phyloP scores from a whole-genome alignment of 306 rosid genomes.

The Morella rubra region DNA sequence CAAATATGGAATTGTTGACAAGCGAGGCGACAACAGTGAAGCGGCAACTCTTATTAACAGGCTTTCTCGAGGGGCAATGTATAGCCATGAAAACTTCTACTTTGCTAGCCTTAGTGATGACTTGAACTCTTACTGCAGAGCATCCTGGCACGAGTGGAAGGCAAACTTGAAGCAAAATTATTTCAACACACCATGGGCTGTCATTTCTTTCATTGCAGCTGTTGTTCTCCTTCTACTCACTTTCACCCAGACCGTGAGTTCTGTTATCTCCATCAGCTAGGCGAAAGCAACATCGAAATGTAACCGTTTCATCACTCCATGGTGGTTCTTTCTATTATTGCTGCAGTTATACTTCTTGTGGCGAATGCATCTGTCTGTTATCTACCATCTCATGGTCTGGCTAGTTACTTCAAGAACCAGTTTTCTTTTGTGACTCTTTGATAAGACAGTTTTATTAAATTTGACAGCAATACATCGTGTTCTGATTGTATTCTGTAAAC shows the following conservation, averaged over 20 bases:
- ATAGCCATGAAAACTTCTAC: not conserved
- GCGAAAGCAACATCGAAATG: too few relatives aligned
- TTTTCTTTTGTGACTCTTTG: too few relatives aligned
- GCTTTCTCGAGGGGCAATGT: not conserved
- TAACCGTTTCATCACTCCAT: too few relatives aligned
- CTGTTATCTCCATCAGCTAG: slow-evolving; percentile 1
- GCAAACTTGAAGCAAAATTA: slow-evolving; percentile 27
- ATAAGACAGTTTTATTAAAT: too few relatives aligned
- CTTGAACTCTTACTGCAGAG: not conserved
- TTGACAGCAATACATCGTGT: too few relatives aligned
- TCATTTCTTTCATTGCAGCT: slow-evolving; percentile 25
- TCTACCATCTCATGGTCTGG: too few relatives aligned
- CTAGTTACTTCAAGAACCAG: too few relatives aligned
- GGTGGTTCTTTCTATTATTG: too few relatives aligned
- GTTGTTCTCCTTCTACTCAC: slow-evolving; percentile 18
- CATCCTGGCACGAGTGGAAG: slow-evolving; percentile 12
- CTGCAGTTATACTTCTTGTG: too few relatives aligned
- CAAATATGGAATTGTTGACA: slow-evolving; percentile 28
- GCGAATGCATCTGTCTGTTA: too few relatives aligned
- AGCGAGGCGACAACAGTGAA: not conserved
- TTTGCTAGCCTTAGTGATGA: slow-evolving; percentile 15
- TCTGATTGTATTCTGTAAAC: too few relatives aligned
- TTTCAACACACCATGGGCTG: slow-evolving; percentile 36
- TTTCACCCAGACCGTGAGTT: slow-evolving; percentile 32
- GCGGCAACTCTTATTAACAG: slow-evolving; percentile 18